Conservation (phyloP, 192 early-diverging fungal genomes). For the Glomus cerebriforme region DNA sequence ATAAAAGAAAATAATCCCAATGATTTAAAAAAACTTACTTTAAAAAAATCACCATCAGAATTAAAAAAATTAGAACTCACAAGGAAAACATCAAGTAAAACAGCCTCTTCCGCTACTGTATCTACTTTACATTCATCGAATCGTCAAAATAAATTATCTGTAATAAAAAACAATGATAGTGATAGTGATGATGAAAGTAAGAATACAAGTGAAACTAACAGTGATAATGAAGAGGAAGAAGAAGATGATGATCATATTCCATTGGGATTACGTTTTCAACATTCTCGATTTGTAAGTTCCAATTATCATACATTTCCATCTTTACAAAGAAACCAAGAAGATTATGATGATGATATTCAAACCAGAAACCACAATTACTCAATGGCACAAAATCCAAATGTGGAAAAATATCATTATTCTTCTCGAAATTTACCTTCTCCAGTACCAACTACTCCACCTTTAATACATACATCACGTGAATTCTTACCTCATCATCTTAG, state of each 20-base stretch:
- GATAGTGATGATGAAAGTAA: not conserved
- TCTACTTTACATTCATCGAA: not conserved
- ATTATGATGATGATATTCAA: not conserved
- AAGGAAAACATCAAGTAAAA: not conserved
- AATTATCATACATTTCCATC: not conserved
- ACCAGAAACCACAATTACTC: not conserved
- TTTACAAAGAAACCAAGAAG: not conserved
- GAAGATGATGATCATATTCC: not conserved
- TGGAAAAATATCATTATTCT: not conserved
- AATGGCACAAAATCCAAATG: not conserved
- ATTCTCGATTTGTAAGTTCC: not conserved
- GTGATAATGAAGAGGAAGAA: not conserved
- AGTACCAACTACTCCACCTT: not conserved
- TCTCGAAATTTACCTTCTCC: not conserved
- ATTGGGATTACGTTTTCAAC: not conserved
- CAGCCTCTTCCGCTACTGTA: not conserved
- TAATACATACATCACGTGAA: not conserved
- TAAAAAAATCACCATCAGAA: not conserved
- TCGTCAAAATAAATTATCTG: not conserved
- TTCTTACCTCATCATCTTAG: not conserved
- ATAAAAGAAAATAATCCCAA: not conserved
- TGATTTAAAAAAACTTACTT: not conserved
- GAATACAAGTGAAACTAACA: not conserved
- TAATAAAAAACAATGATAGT: not conserved
- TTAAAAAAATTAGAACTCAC: not conserved